phyloP scores from a whole-genome alignment of 2,329 filamentous ascomycete species.

The Sclerotinia subarctica region DNA sequence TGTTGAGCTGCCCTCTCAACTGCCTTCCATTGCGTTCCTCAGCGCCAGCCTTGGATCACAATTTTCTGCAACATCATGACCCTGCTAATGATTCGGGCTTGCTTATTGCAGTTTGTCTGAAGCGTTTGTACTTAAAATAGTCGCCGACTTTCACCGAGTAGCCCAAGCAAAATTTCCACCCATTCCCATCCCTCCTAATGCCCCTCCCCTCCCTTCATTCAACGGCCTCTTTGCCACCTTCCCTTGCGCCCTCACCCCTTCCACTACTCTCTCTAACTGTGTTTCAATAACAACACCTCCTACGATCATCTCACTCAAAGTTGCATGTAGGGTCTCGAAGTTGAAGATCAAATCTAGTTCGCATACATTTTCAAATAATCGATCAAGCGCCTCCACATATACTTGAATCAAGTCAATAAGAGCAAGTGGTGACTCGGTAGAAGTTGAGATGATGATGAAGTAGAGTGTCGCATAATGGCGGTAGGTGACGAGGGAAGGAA shows the following conservation, averaged over 20 bases:
- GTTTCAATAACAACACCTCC: constrained; percentile 95
- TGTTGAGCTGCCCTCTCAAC: background rate
- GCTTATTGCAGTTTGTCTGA: background rate
- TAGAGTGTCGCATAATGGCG: constrained; percentile 97
- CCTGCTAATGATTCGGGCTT: background rate
- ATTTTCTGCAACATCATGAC: background rate
- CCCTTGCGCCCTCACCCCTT: constrained; percentile 75
- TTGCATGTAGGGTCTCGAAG: constrained; percentile 92
- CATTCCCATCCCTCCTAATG: constrained; percentile 41
- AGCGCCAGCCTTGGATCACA: background rate
- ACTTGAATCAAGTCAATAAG: constrained; percentile 97
- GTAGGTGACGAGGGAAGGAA: constrained; percentile 93
- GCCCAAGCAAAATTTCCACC: constrained; percentile 39
- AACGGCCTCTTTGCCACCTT: constrained; percentile 75
- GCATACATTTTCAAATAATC: constrained; percentile 97
- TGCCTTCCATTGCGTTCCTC: background rate
- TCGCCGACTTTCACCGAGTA: constrained; percentile 30
- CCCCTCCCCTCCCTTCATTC: constrained; percentile 60
- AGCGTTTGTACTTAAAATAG: background rate
- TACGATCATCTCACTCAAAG: constrained; percentile 89
- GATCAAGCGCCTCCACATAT: constrained; percentile 92
- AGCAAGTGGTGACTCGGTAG: constrained; percentile 91
- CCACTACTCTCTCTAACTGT: constrained; percentile 80
- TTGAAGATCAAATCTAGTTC: constrained; percentile 98
- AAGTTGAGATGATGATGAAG: constrained; percentile 97